Evolutionary conservation across 2,329 filamentous ascomycete genomes (phyloP).

Genomic region (Arthrinium puccinioides): DNA sequence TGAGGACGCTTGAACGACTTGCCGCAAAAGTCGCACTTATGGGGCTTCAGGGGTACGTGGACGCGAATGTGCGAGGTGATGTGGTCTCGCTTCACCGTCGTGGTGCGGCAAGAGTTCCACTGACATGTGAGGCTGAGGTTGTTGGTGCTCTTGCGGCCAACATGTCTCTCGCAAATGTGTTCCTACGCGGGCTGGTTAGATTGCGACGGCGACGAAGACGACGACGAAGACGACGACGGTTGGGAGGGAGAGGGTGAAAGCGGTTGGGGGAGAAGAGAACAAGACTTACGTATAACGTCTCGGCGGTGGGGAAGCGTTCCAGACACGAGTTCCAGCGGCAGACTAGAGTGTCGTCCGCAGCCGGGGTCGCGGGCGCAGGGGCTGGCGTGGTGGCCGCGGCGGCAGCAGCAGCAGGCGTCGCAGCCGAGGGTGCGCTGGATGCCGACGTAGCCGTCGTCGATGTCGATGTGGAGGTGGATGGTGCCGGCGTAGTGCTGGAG

Average conservation of each 20-base stretch:
- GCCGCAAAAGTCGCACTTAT: slow-evolving; percentile 97
- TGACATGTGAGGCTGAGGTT: slow-evolving; percentile 96
- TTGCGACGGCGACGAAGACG: not conserved
- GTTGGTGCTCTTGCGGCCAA: slow-evolving; percentile 98
- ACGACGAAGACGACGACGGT: not conserved
- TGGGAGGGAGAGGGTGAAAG: slow-evolving; percentile 4
- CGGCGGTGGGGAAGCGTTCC: slow-evolving; percentile 50
- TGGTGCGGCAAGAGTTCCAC: slow-evolving; percentile 93
- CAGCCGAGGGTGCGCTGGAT: not conserved
- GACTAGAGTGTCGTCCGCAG: slow-evolving; percentile 45
- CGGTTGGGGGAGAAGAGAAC: not conserved
- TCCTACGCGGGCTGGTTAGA: slow-evolving; percentile 48
- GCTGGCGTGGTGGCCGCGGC: slow-evolving; percentile 38
- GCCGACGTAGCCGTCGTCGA: slow-evolving; percentile 1
- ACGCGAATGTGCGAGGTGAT: slow-evolving; percentile 99
- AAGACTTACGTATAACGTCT: slow-evolving; percentile 51
- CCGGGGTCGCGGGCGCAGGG: slow-evolving; percentile 19
- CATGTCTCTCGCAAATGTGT: slow-evolving; percentile 96
- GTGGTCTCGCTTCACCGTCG: slow-evolving; percentile 96
- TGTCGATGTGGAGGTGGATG: not conserved
- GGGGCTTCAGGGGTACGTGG: slow-evolving; percentile 96
- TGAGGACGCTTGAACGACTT: slow-evolving; percentile 99
- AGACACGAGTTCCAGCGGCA: slow-evolving; percentile 55
- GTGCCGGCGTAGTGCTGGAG: slow-evolving; percentile 1
- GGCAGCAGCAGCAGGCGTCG: not conserved